These are phyloP conservation scores for Pseudonectria foliicola DNA, from an alignment of 2,329 filamentous ascomycete genomes.

Conservation along the genomic window DNA sequence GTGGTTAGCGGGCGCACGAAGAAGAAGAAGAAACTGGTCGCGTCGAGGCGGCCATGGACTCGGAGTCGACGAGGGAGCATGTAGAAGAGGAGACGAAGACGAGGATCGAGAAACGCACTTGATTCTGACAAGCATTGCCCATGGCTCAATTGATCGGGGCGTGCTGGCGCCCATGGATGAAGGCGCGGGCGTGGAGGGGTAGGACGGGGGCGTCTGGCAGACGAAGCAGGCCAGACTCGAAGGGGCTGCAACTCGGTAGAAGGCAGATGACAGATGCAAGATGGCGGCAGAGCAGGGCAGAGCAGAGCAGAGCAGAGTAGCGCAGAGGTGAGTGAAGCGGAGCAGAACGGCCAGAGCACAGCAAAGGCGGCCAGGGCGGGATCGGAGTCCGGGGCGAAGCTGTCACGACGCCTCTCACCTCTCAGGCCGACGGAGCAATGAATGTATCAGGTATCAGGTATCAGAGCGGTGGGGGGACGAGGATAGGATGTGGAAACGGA, in stretches of 20 bases:
- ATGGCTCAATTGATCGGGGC: slow-evolving; percentile 39
- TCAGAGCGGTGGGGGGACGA: slow-evolving; percentile 5
- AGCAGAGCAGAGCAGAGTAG: too few relatives aligned
- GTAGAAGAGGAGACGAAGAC: slow-evolving; percentile 6
- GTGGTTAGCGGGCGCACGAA: slow-evolving; percentile 3
- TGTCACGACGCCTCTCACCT: neutral
- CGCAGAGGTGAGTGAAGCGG: too few relatives aligned
- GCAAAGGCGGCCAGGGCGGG: too few relatives aligned
- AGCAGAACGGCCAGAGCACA: too few relatives aligned
- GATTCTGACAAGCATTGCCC: slow-evolving; percentile 38
- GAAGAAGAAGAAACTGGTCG: neutral
- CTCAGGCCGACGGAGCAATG: slow-evolving; percentile 3
- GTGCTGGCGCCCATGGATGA: slow-evolving; percentile 37
- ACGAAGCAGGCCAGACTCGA: slow-evolving; percentile 10
- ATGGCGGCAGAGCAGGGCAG: neutral
- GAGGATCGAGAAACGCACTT: slow-evolving; percentile 32
- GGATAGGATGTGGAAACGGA: slow-evolving; percentile 1
- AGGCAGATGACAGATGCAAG: too few relatives aligned
- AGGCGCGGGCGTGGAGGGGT: slow-evolving; percentile 13
- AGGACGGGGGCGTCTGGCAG: slow-evolving; percentile 11
- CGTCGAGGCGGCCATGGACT: neutral
- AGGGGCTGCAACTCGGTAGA: neutral
- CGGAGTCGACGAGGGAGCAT: neutral
- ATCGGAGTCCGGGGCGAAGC: too few relatives aligned
- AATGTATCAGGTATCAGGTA: slow-evolving; percentile 2